Conservation (phyloP, 805 yeast species). For the Saccharomycopsis sp. region DNA sequence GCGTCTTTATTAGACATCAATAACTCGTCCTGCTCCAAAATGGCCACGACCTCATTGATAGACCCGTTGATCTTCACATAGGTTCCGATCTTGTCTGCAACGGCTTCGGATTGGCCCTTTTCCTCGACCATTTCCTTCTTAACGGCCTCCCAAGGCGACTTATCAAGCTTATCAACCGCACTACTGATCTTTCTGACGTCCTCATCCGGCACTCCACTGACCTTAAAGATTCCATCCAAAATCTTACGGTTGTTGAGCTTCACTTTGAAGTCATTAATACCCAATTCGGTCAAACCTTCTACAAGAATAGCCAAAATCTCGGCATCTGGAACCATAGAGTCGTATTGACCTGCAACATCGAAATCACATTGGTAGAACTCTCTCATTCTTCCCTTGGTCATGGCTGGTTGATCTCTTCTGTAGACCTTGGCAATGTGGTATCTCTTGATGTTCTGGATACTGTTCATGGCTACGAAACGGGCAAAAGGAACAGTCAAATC, state of each 20-base stretch:
- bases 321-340: conserved; percentile 93
- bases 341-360: conserved; percentile 91
- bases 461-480: conserved; percentile 93
- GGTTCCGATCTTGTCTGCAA: conserved; percentile 89
- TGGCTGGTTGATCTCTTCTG: conserved; percentile 99
- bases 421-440: conserved; percentile 97
- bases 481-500: conserved; percentile 99
- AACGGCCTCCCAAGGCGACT: conserved; percentile 92
- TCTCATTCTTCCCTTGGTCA: conserved; percentile 99
- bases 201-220: conserved; percentile 89
- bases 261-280: conserved; percentile 82
- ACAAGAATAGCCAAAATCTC: conserved; percentile 77
- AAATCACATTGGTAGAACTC: conserved; percentile 99
- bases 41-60: conserved; percentile 52
- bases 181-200: conserved; percentile 90
- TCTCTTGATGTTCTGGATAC: conserved; percentile 81
- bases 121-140: conserved; percentile 88
- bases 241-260: conserved; percentile 94
- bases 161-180: conserved; percentile 95
- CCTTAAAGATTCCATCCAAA: conserved; percentile 90
- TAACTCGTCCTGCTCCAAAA: conserved; percentile 49
- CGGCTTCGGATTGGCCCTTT: conserved; percentile 83
- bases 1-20: conserved; percentile 67
- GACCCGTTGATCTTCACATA: conserved; percentile 82
- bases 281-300: conserved; percentile 78